These are phyloP conservation scores for Rhododendron williamsianum DNA, from an alignment of 148 eudicot genomes.

Conservation along the genomic window DNA sequence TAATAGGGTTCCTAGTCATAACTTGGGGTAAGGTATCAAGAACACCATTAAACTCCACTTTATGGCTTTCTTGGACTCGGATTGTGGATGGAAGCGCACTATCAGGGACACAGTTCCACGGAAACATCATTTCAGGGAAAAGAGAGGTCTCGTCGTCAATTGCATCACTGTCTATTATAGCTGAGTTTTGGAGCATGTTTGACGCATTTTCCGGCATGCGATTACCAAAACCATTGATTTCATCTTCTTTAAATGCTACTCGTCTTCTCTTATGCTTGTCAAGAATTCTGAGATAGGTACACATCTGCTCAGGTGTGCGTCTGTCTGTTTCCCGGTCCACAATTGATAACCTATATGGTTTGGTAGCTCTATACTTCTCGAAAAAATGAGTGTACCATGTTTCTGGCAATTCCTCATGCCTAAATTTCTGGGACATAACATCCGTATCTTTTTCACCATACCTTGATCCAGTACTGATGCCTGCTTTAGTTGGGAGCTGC, in stretches of 20 bases:
- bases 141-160: constrained; percentile 44
- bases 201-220: constrained; percentile 36
- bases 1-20: constrained; percentile 71
- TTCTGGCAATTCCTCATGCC: constrained; percentile 72
- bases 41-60: constrained; percentile 66
- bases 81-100: constrained; percentile 49
- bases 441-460: constrained; percentile 46
- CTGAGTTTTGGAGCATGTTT: constrained; percentile 32
- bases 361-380: constrained; percentile 62
- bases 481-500: constrained; percentile 46
- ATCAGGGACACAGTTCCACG: constrained; percentile 83
- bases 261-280: constrained; percentile 86
- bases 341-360: constrained; percentile 52
- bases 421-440: constrained; percentile 52
- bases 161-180: constrained; percentile 26
- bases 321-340: constrained; percentile 61
- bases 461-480: constrained; percentile 40
- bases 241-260: constrained; percentile 57
- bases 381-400: constrained; percentile 79
- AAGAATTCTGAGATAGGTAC: constrained; percentile 54
- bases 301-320: constrained; percentile 86
- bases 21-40: constrained; percentile 78
- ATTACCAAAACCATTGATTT: constrained; percentile 37
- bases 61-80: constrained; percentile 30
- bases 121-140: constrained; percentile 88